Evolutionary conservation across 1,139 yeast species (phyloP).

Genomic region (Lodderomyces parapsilosis): DNA sequence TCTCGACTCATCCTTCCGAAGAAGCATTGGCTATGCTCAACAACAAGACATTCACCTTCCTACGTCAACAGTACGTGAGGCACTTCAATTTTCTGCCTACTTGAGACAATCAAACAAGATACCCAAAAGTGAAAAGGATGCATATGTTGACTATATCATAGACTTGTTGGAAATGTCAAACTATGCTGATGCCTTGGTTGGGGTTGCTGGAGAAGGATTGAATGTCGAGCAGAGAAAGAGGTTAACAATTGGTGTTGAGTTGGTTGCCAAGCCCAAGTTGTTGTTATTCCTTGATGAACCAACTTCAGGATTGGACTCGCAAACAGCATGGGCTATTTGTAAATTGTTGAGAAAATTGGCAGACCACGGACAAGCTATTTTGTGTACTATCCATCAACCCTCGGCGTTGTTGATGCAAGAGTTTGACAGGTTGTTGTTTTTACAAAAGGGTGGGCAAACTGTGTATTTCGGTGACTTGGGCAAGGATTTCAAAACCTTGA

Average conservation of each 20-base stretch:
- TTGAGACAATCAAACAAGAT: slow-evolving; percentile 35
- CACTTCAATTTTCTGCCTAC: slow-evolving; percentile 35
- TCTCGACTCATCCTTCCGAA: slow-evolving; percentile 34
- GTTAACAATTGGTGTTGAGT: slow-evolving; percentile 40
- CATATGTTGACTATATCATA: slow-evolving; percentile 36
- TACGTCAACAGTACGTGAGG: slow-evolving; percentile 40
- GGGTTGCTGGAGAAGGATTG: slow-evolving; percentile 42
- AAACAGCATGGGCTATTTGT: slow-evolving; percentile 46
- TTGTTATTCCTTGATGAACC: slow-evolving; percentile 40
- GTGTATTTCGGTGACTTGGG: slow-evolving; percentile 72
- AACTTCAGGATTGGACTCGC: slow-evolving; percentile 43
- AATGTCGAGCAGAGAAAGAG: slow-evolving; percentile 40
- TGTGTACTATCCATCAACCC: slow-evolving; percentile 46
- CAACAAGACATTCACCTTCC: slow-evolving; percentile 41
- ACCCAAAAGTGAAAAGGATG: slow-evolving; percentile 30
- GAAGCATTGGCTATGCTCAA: slow-evolving; percentile 43
- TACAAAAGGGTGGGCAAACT: slow-evolving; percentile 53
- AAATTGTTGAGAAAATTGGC: slow-evolving; percentile 42
- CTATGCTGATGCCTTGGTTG: slow-evolving; percentile 40
- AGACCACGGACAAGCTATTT: slow-evolving; percentile 42
- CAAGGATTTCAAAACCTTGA: slow-evolving; percentile 45
- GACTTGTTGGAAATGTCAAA: slow-evolving; percentile 32
- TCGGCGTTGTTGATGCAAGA: slow-evolving; percentile 38
- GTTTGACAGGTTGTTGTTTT: slow-evolving; percentile 36
- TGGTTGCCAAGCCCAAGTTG: slow-evolving; percentile 39